Percentiles rank a stretch among this genome's conserved stretches.
phyloP scores from a whole-genome alignment of 2,329 filamentous ascomycete genomes.

The Cadophora luteo-olivacea region DNA sequence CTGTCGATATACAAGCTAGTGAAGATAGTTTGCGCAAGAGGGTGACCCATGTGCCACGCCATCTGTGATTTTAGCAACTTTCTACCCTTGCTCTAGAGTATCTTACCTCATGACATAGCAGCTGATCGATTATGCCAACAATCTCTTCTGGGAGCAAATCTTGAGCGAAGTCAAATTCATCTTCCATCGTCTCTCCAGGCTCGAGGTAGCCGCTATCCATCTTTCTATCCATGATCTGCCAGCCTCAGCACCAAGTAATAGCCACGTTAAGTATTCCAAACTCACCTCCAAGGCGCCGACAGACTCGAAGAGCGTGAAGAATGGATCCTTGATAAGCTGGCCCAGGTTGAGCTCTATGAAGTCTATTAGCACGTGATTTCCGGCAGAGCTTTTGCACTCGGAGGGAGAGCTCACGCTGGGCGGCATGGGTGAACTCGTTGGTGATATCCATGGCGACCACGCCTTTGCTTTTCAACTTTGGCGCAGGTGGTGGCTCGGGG shows the following conservation, averaged over 20 bases:
- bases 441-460: conserved; percentile 66
- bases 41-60: conserved; percentile 96
- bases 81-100: neutral
- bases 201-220: conserved; percentile 94
- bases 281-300: conserved; percentile 82
- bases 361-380: conserved; percentile 38
- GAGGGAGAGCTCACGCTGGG: conserved; percentile 53
- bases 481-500: conserved; percentile 41
- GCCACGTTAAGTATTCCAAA: conserved; percentile 63
- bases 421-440: conserved; percentile 58
- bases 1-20: conserved; percentile 91
- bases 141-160: conserved; percentile 78
- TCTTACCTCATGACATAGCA: conserved; percentile 83
- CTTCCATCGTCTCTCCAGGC: conserved; percentile 81
- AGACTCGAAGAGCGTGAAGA: conserved; percentile 92
- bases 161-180: conserved; percentile 77
- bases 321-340: conserved; percentile 90
- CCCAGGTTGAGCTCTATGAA: conserved; percentile 74
- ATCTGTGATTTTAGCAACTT: conserved; percentile 60
- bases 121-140: conserved; percentile 91
- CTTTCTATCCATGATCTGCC: conserved; percentile 96
- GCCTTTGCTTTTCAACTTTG: conserved; percentile 49
- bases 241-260: conserved; percentile 2
- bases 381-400: neutral
- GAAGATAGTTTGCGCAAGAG: conserved; percentile 91